Evolutionary conservation across 331 rosid species (phyloP).

Genomic region (Pyrus hybrid): DNA sequence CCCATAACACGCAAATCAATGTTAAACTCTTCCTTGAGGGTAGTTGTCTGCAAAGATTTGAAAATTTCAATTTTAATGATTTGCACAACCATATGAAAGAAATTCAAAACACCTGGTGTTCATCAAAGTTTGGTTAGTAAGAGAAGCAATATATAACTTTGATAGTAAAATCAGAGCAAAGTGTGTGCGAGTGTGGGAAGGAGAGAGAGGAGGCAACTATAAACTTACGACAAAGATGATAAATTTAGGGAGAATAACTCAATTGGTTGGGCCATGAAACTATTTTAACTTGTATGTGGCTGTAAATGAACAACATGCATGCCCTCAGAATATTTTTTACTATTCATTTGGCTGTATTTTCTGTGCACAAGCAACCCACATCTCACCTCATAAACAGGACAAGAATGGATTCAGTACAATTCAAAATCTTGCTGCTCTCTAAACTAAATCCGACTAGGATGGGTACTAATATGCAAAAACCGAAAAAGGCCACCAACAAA

Average conservation of each 20-base stretch:
- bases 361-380: too few relatives aligned
- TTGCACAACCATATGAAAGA: background rate
- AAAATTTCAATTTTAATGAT: background rate
- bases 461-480: background rate
- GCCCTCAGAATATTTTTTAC: background rate
- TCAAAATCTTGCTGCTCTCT: background rate
- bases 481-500: background rate
- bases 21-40: conserved; percentile 82
- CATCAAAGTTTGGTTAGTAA: background rate
- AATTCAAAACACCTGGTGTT: background rate
- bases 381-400: background rate
- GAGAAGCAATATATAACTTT: background rate
- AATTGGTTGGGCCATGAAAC: background rate
- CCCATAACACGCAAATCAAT: conserved; percentile 93
- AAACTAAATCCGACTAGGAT: background rate
- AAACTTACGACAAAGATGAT: background rate
- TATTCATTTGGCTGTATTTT: background rate
- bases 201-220: too few relatives aligned
- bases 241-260: background rate
- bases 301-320: background rate
- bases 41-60: conserved; percentile 49
- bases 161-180: too few relatives aligned
- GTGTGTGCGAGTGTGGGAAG: too few relatives aligned
- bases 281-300: background rate
- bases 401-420: background rate